Conservation (phyloP, 352 stramenopile genomes). For the Elongisporangium prolatum region DNA sequence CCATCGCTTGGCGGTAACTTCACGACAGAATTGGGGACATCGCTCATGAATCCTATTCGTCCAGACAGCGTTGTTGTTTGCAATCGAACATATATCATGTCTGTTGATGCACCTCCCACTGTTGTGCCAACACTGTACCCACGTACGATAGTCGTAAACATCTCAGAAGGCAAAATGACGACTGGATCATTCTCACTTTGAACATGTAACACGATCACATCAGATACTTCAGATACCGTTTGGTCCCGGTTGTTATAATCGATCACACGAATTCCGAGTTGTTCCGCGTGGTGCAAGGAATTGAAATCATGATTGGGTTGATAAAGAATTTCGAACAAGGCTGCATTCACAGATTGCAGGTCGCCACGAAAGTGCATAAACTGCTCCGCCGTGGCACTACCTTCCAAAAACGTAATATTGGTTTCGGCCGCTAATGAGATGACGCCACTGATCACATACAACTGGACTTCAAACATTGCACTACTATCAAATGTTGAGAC, state of each 20-base stretch:
- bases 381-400: slow-evolving; percentile 41
- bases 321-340: slow-evolving; percentile 75
- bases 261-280: slow-evolving; percentile 43
- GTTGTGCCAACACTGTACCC: slow-evolving; percentile 40
- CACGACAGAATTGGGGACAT: slow-evolving; percentile 18
- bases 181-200: slow-evolving; percentile 41
- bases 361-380: slow-evolving; percentile 50
- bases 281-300: slow-evolving; percentile 50
- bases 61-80: slow-evolving; percentile 45
- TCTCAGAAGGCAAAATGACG: slow-evolving; percentile 24
- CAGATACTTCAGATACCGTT: slow-evolving; percentile 36
- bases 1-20: slow-evolving; percentile 19
- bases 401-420: slow-evolving; percentile 39
- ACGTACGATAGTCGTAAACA: slow-evolving; percentile 26
- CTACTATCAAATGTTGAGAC: slow-evolving; percentile 23
- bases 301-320: slow-evolving; percentile 72
- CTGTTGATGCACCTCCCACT: slow-evolving; percentile 9
- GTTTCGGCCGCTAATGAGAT: slow-evolving; percentile 28
- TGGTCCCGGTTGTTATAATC: slow-evolving; percentile 56
- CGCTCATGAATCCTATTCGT: slow-evolving; percentile 30
- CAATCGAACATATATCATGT: slow-evolving; percentile 34
- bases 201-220: slow-evolving; percentile 37
- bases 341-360: slow-evolving; percentile 51
- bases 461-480: slow-evolving; percentile 46
- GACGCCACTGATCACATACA: slow-evolving; percentile 50